Percentiles rank a stretch among this genome's conserved stretches.
phyloP scores from a whole-genome alignment of 345 rosid genomes.

The Pistacia atlantica region DNA sequence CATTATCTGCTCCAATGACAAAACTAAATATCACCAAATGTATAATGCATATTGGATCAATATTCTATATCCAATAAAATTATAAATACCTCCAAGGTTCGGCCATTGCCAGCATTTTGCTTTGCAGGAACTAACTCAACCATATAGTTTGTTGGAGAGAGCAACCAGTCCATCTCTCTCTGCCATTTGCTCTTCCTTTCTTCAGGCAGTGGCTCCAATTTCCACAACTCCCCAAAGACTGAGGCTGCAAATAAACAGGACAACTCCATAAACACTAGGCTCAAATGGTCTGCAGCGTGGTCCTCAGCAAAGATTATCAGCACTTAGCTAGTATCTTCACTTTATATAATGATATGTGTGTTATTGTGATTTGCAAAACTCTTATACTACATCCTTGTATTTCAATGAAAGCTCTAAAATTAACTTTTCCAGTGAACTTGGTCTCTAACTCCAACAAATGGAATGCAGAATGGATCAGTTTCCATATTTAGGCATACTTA shows the following conservation, averaged over 20 bases:
- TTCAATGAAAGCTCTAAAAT: neutral
- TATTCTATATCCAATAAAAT: neutral
- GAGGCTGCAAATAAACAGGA: constrained; percentile 50
- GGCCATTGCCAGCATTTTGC: constrained; percentile 82
- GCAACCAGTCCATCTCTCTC: constrained; percentile 93
- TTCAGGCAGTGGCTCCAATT: constrained; percentile 80
- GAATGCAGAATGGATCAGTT: neutral
- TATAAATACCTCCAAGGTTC: constrained; percentile 67
- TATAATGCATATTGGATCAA: neutral
- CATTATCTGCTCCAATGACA: constrained; percentile 72
- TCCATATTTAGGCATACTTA: neutral
- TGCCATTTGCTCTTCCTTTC: constrained; percentile 82
- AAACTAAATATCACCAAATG: constrained; percentile 22
- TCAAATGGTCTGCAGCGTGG: neutral
- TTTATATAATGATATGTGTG: neutral
- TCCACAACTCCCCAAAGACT: constrained; percentile 96
- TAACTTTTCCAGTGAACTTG: neutral
- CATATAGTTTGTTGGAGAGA: constrained; percentile 94
- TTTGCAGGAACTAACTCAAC: constrained; percentile 95
- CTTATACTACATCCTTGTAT: neutral
- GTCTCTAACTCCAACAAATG: neutral
- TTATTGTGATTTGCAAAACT: neutral
- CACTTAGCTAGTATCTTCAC: neutral
- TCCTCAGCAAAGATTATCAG: neutral
- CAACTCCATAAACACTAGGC: neutral